Conservation (phyloP, 345 rosid genomes). For the Alliaria petiolata region DNA sequence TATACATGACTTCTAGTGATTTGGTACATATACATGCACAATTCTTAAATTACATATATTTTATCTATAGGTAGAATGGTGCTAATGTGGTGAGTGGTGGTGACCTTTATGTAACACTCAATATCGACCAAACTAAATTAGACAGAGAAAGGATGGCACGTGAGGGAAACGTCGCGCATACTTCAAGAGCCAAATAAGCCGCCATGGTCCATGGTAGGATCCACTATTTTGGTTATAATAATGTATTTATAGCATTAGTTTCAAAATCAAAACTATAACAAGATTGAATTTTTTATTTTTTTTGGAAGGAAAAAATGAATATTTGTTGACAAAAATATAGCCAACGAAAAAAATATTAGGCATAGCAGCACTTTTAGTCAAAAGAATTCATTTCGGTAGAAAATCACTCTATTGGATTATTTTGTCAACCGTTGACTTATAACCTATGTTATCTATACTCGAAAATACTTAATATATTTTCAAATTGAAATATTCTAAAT, state of each 20-base stretch:
- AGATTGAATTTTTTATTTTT: neutral
- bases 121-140: conserved; percentile 1
- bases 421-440: conserved; percentile 3
- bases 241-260: neutral
- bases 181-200: conserved; percentile 17
- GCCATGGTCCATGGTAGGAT: neutral
- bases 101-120: conserved; percentile 13
- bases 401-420: conserved; percentile 13
- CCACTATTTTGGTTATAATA: conserved; percentile 23
- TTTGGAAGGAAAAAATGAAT: neutral
- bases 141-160: conserved; percentile 19
- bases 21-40: neutral
- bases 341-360: conserved; percentile 22
- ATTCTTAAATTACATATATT: neutral
- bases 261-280: neutral
- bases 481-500: neutral
- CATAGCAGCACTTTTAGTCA: neutral
- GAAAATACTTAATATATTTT: neutral
- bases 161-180: conserved; percentile 19
- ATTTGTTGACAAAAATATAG: neutral
- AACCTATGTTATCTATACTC: neutral
- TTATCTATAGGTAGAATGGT: neutral
- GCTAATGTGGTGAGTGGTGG: too few relatives aligned
- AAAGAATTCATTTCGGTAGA: conserved; percentile 6
- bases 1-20: neutral